Evolutionary conservation across 2,329 filamentous ascomycete species (phyloP).

Genomic region (Hirsutella minnesotensis): DNA sequence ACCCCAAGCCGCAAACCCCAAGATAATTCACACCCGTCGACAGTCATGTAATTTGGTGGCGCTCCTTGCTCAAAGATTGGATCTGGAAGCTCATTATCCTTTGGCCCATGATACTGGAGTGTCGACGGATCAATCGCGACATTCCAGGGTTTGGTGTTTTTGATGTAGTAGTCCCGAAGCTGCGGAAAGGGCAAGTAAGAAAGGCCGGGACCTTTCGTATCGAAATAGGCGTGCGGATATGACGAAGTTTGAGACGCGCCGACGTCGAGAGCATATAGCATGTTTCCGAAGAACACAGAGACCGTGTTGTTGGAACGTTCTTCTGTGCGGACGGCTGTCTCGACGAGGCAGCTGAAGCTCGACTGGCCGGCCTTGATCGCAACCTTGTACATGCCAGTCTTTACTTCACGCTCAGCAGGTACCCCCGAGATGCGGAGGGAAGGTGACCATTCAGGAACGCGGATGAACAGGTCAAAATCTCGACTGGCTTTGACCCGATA

Average conservation of each 20-base stretch:
- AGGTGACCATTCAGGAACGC: slow-evolving; percentile 15
- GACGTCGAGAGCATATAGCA: slow-evolving; percentile 30
- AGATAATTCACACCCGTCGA: slow-evolving; percentile 24
- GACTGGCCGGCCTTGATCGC: slow-evolving; percentile 8
- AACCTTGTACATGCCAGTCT: slow-evolving; percentile 12
- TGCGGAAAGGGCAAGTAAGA: slow-evolving; percentile 11
- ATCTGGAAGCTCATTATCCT: slow-evolving; percentile 12
- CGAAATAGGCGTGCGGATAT: slow-evolving; percentile 10
- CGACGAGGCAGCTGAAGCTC: slow-evolving; percentile 9
- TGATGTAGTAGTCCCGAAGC: slow-evolving; percentile 20
- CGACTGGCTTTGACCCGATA: slow-evolving; percentile 15
- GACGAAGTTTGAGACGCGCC: slow-evolving; percentile 14
- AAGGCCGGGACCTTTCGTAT: slow-evolving; percentile 8
- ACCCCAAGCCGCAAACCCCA: slow-evolving; percentile 18
- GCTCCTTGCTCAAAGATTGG: slow-evolving; percentile 14
- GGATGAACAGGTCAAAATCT: slow-evolving; percentile 15
- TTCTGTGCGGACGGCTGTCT: slow-evolving; percentile 10
- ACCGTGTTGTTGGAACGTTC: slow-evolving; percentile 21
- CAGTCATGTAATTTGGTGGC: slow-evolving; percentile 23
- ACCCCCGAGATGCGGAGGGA: slow-evolving; percentile 8
- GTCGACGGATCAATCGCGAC: slow-evolving; percentile 16
- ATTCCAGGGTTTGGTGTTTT: slow-evolving; percentile 17
- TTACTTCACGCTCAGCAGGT: background rate
- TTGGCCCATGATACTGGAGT: slow-evolving; percentile 11
- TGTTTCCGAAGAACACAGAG: slow-evolving; percentile 28